phyloP scores from a whole-genome alignment of 345 rosid genomes.

The Eucalyptus regnans region DNA sequence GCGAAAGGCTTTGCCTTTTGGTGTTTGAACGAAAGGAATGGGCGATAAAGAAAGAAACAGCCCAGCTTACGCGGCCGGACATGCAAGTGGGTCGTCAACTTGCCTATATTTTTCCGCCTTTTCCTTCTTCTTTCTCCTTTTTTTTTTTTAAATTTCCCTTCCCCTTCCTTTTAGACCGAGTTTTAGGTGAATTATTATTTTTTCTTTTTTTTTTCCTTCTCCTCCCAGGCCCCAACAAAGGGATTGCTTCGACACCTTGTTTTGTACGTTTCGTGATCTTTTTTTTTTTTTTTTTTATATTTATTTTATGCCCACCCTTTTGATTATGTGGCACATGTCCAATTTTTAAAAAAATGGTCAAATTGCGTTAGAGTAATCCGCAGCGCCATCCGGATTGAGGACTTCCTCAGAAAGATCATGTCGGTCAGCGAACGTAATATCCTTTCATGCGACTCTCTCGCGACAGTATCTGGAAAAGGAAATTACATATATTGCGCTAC shows the following conservation, averaged over 20 bases:
- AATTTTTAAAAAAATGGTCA: background rate
- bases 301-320: background rate
- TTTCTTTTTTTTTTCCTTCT: background rate
- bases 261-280: background rate
- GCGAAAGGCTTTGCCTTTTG: background rate
- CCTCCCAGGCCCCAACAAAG: background rate
- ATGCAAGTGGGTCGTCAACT: constrained; percentile 5
- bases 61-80: constrained; percentile 15
- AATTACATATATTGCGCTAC: background rate
- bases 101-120: background rate
- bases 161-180: background rate
- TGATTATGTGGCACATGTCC: background rate
- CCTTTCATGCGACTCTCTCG: background rate
- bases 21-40: background rate
- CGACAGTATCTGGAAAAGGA: background rate
- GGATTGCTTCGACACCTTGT: background rate
- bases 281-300: background rate
- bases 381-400: background rate
- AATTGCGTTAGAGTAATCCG: background rate
- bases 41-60: background rate
- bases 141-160: background rate
- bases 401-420: background rate
- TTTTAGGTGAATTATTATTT: background rate
- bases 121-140: background rate
- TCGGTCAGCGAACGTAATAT: background rate